phyloP scores from a whole-genome alignment of 306 rosid species.

The Quercus agrifolia region DNA sequence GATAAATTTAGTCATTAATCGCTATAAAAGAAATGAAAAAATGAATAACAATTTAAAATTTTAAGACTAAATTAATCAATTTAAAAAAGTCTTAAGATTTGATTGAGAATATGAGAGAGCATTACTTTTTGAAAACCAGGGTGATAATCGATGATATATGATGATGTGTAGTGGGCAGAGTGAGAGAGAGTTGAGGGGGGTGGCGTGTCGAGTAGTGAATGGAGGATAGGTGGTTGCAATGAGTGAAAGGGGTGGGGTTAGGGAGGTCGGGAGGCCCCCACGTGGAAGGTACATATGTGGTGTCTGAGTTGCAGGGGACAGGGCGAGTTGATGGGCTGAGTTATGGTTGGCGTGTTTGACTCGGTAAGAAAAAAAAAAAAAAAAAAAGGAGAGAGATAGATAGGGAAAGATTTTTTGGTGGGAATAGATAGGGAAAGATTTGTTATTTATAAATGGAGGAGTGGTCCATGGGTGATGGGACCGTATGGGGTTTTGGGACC shows the following conservation, averaged over 20 bases:
- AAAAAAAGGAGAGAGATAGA: neutral
- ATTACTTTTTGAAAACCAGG: neutral
- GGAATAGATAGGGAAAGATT: neutral
- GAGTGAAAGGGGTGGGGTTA: neutral
- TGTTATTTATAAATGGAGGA: constrained; percentile 18
- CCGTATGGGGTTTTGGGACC: neutral
- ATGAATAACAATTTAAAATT: too few species aligned
- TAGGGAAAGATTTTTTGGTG: neutral
- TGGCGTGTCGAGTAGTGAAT: constrained; percentile 12
- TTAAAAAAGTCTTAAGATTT: too few species aligned
- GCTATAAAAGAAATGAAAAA: too few species aligned
- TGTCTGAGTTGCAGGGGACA: constrained; percentile 84
- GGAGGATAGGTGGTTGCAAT: neutral
- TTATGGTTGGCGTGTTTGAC: constrained; percentile 60
- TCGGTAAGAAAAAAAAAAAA: neutral
- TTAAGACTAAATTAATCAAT: too few species aligned
- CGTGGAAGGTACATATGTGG: constrained; percentile 46
- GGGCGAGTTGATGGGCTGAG: constrained; percentile 29
- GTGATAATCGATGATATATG: neutral
- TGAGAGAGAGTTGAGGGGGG: neutral
- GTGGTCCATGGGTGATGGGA: constrained; percentile 30
- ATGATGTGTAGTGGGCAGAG: neutral
- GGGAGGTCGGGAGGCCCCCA: constrained; percentile 40
- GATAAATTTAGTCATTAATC: too few species aligned
- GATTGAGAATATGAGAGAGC: too few species aligned